phyloP scores from a whole-genome alignment of 202 grass and related monocot genomes.

The Musa balbisiana region DNA sequence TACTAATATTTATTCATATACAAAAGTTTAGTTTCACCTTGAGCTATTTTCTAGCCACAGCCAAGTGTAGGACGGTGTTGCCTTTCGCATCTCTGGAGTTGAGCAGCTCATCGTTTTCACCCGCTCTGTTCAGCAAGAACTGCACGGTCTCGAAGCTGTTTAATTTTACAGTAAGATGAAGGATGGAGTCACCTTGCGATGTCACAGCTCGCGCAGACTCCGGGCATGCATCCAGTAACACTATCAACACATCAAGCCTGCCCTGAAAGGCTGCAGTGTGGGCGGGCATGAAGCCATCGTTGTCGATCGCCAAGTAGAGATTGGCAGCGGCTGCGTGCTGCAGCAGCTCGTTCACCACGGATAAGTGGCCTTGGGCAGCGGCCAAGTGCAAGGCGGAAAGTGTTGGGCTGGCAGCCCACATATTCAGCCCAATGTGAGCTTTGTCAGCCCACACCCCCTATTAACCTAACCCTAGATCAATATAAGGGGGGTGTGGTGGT shows the following conservation, averaged over 20 bases:
- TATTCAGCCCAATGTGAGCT: no score
- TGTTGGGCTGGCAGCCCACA: no score
- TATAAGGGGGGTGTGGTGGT: no score
- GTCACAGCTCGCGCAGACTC: background rate
- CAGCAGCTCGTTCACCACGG: conserved; percentile 4
- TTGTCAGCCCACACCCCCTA: no score
- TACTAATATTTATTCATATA: no score
- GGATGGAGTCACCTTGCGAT: background rate
- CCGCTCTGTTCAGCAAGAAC: background rate
- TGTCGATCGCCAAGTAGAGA: background rate
- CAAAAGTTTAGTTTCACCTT: no score
- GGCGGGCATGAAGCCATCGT: conserved; percentile 3
- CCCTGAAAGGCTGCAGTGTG: conserved; percentile 6
- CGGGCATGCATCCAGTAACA: background rate
- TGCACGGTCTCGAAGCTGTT: background rate
- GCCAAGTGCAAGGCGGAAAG: no score
- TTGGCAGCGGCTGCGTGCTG: background rate
- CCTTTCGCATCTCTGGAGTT: conserved; percentile 8
- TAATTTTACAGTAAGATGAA: conserved; percentile 19
- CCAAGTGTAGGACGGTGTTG: conserved; percentile 6
- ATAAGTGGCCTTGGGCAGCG: no score
- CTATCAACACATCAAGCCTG: background rate
- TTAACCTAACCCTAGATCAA: no score
- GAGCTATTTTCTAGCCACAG: conserved; percentile 8
- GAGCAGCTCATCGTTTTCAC: background rate